phyloP scores from a whole-genome alignment of 2,329 filamentous ascomycete species.

The Lasiodiplodia sp. region DNA sequence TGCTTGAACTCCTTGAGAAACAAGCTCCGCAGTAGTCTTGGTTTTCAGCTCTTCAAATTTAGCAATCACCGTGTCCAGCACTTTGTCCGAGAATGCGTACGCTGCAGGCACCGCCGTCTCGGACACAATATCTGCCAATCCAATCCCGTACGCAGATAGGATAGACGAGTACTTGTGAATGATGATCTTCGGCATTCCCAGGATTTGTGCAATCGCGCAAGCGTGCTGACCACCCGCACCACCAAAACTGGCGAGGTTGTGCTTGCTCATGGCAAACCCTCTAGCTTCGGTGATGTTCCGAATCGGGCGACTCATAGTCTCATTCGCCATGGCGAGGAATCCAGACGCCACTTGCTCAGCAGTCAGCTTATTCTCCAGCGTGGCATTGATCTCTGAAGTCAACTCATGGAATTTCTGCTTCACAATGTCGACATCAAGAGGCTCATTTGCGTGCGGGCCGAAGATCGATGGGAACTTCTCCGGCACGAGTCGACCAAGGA shows the following conservation, averaged over 20 bases:
- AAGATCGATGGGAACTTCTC: conserved; percentile 46
- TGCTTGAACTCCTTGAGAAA: conserved; percentile 69
- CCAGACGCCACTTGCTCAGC: conserved; percentile 39
- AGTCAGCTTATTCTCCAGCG: conserved; percentile 41
- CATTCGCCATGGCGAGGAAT: conserved; percentile 41
- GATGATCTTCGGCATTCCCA: conserved; percentile 54
- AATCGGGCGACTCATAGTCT: conserved; percentile 42
- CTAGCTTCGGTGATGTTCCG: conserved; percentile 40
- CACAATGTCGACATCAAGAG: conserved; percentile 53
- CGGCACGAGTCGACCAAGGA: conserved; percentile 42
- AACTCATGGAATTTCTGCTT: conserved; percentile 53
- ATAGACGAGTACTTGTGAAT: conserved; percentile 57
- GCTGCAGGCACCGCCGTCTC: conserved; percentile 60
- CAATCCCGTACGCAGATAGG: conserved; percentile 57
- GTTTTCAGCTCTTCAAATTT: conserved; percentile 18
- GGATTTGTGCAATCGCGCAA: conserved; percentile 51
- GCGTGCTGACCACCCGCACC: conserved; percentile 51
- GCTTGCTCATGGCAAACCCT: conserved; percentile 36
- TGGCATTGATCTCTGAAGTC: conserved; percentile 52
- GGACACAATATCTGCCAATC: conserved; percentile 18
- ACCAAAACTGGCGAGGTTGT: conserved; percentile 41
- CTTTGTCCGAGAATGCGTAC: conserved; percentile 72
- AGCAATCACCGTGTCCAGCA: conserved; percentile 50
- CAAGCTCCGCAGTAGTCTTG: conserved; percentile 56
- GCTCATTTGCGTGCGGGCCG: conserved; percentile 40